Base-by-base conservation (phyloP, 1,284 basidiomycete species). In the Cystobasidiaceae sp. region DNA sequence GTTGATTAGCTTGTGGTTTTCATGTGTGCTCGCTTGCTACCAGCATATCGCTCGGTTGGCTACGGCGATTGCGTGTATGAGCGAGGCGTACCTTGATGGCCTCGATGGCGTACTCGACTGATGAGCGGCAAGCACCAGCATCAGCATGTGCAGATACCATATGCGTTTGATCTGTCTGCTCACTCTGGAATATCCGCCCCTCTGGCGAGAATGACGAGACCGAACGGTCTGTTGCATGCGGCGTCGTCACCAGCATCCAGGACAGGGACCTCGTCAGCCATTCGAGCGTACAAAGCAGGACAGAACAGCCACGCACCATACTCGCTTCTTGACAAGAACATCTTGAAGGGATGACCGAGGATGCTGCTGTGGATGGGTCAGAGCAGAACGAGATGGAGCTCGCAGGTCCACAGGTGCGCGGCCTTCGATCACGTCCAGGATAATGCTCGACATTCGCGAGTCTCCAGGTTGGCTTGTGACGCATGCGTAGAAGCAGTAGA, bases 91-190 rank as follows among this genome's bases (percentile, higher is more conserved):
- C 92, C 80, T 96, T 97, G 79, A 97, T 97, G 21, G 93, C 93
- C 76, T 97, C 93, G 76, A 98, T 97, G 55, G 96, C 96, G 82
- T 99, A 98, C 80, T 98, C 96, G 79, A 97, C 93, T 97, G 71
- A 4, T 25, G 11, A 52, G 11, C 19, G n/a, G 13, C 37, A 33
- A 17, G 19, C 15, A 21, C n/a, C 27, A 55, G 9, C 19, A 33
- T 39, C 1, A 52, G 59, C 27, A n/a, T 21, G 19, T 23, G 3
- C 17, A 19, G 11, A 25, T 23, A 1, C 15, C 21, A 17, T 17
- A 33, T 63, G 11, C 23, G 13, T 27, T 19, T 39, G 27, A 23
- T 2, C 3, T 37, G 23, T 15, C 34, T n/a, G 23, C 61, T 64
- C 43, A 64, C 61, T 64, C 45, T 64, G 61, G 52, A 64, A 64